Evolutionary conservation across 257 asterid genomes (phyloP).

Genomic region (Cruciata laevipes): DNA sequence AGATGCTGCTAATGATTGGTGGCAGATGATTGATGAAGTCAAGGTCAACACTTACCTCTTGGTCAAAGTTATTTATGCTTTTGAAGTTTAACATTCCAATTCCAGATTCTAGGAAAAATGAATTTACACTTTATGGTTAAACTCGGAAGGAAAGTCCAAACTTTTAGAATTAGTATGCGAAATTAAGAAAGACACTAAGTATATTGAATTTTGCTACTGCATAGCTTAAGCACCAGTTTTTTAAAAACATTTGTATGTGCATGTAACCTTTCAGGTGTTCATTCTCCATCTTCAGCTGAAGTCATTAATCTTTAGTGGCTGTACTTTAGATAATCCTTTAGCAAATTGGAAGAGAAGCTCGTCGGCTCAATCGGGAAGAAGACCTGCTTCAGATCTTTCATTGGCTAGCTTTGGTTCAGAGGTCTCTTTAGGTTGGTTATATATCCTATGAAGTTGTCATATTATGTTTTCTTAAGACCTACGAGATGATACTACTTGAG

Average conservation of each 20-base stretch:
- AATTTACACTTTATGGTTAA: background rate
- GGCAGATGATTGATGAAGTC: conserved; percentile 18
- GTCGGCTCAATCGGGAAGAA: conserved; percentile 4
- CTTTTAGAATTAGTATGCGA: background rate
- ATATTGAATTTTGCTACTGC: background rate
- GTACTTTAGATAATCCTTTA: conserved; percentile 17
- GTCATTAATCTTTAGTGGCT: conserved; percentile 13
- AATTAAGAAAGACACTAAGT: background rate
- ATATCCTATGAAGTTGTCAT: background rate
- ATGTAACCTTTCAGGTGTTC: conserved; percentile 10
- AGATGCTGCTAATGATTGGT: conserved; percentile 16
- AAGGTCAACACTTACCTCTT: conserved; percentile 14
- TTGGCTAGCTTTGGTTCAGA: conserved; percentile 20
- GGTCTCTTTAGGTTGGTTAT: conserved; percentile 21
- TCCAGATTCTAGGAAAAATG: background rate
- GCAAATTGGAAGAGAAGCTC: conserved; percentile 12
- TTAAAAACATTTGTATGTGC: background rate
- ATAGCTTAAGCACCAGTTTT: background rate
- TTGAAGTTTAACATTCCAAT: background rate
- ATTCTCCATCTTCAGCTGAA: conserved; percentile 21
- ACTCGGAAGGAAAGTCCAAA: background rate
- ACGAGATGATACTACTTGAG: background rate
- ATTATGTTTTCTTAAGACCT: background rate
- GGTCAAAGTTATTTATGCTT: background rate
- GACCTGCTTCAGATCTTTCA: conserved; percentile 14